Evolutionary conservation across 345 rosid species (phyloP).

Genomic region (Euphorbia tirucalli): DNA sequence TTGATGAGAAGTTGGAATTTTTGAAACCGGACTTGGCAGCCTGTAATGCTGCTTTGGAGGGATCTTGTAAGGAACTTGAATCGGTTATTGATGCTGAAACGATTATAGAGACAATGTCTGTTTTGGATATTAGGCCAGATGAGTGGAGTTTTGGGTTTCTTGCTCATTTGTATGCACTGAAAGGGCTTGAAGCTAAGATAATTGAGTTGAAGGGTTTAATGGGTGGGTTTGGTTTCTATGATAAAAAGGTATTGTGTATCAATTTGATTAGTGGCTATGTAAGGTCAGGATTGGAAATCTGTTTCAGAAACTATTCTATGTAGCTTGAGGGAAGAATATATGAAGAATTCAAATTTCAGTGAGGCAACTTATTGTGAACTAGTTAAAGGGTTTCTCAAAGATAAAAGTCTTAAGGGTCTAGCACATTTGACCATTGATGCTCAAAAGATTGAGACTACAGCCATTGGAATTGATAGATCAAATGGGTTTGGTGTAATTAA

Average conservation of each 20-base stretch:
- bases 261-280: slow-evolving; percentile 74
- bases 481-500: slow-evolving; percentile 70
- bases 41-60: slow-evolving; percentile 74
- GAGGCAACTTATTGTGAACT: slow-evolving; percentile 59
- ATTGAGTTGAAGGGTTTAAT: slow-evolving; percentile 60
- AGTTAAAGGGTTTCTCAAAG: slow-evolving; percentile 64
- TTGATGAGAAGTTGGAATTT: slow-evolving; percentile 66
- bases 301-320: slow-evolving; percentile 43
- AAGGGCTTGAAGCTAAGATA: slow-evolving; percentile 64
- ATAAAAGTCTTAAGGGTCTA: slow-evolving; percentile 56
- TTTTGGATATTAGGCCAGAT: slow-evolving; percentile 68
- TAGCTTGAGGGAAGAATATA: slow-evolving; percentile 40
- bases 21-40: slow-evolving; percentile 75
- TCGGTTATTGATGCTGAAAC: slow-evolving; percentile 65
- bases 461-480: slow-evolving; percentile 37
- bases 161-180: slow-evolving; percentile 75
- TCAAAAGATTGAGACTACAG: slow-evolving; percentile 58
- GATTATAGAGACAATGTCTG: slow-evolving; percentile 65
- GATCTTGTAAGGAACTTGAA: slow-evolving; percentile 55
- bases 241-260: slow-evolving; percentile 39
- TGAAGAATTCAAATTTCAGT: slow-evolving; percentile 32
- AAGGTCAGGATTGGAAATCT: slow-evolving; percentile 52
- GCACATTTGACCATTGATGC: slow-evolving; percentile 67
- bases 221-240: slow-evolving; percentile 51
- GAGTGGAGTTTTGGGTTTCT: slow-evolving; percentile 75